Evolutionary conservation across 768 basidiomycete species (phyloP), one percentile per base, ranked within the genome.

Genomic region (Cystofilobasidium bisporidii): DNA sequence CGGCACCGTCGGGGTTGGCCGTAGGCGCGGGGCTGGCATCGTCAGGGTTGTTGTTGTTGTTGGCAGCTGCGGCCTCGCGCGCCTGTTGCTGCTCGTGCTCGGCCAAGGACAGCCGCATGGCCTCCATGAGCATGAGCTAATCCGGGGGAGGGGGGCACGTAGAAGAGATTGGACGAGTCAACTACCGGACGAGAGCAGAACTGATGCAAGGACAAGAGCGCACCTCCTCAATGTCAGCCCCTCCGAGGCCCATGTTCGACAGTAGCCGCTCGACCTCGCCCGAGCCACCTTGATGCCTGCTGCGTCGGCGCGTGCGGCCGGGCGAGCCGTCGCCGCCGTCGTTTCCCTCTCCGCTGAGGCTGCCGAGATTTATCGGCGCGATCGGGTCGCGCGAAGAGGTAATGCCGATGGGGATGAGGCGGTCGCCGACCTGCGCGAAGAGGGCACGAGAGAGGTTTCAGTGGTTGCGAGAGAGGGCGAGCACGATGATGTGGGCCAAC

Each of bases 61-160:
- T 36, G 17, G 15, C 33, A 14, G 36, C n/a, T 14, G 40, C 26
- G 1, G 63, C 63, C 24, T 64, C 56, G 15, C 63, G 63, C 18
- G 63, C 63, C 43, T 91, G 90, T 64, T 91, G 88, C 73, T 91
- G 91, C 78, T 97, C 93, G 73, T 98, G 92, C 67, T 98, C 94
- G 58, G 96, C 76, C 71, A 97, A 80, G 32, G 91, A 96, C 66
- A 96, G 79, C 64, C 94, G 85, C 92, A 99, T 98, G 6, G 96
- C 96, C 79, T 98, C 96, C 89, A 93, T 93, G 64, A 99, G 81
- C 94, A 98, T 97, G 53, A 99, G 79, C 91, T 99, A 71, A 26
- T 53, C 43, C 15, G 28, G 63, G 8, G 22, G 15, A 17, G 18
- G 24, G 32, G 12, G 26, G 43, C 59, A 8, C 30, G 30, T 24